Evolutionary conservation across 1,284 basidiomycete species (phyloP), one percentile per base, ranked within the genome.

Genomic region (Moesziomyces sp.): DNA sequence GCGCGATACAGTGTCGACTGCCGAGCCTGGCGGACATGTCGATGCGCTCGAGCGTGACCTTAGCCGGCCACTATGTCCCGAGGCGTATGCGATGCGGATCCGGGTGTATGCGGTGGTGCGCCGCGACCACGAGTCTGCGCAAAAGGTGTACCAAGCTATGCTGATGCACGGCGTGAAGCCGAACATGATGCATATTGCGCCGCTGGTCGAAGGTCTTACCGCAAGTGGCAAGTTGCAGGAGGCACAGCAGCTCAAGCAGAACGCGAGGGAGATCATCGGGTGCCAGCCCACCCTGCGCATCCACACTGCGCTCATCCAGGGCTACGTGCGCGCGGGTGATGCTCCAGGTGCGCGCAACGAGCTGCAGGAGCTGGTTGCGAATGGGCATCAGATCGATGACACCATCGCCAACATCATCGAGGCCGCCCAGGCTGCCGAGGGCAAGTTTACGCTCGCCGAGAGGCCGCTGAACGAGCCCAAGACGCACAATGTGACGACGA

Each of bases 91-190:
- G 13, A 46, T 77, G 52, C 58, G 73, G 9, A 58, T 77, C 28
- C 61, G 72, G 13, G 73, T 77, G n/a, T 67, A 69, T 49, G 72
- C 73, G 2, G 73, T 76, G 9, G 43, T 76, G 8, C 56, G 76
- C 8, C 49, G 59, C 11, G 76, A 77, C 45, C 59, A 60, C 44
- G 58, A 51, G 10, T 58, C 73, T 14, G 76, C 76, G 6, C 64
- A 69, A 40, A 38, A 52, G 24, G 65, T 76, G 14, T 77, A 76
- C 40, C 54, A 52, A 11, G 53, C 67, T 3, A 77, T 77, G 76
- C 35, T 77, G n/a, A 24, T 44, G 19, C 69, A 75, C 33, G 50
- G 52, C 14, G 55, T 76, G 28, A 33, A 28, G 42, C 76, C 72
- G 4, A 69, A 28, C 23, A 62, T 73, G 57, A 64, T 68, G 62